Conservation (phyloP, 1,139 yeast genomes). For the Ogataea hybrid region DNA sequence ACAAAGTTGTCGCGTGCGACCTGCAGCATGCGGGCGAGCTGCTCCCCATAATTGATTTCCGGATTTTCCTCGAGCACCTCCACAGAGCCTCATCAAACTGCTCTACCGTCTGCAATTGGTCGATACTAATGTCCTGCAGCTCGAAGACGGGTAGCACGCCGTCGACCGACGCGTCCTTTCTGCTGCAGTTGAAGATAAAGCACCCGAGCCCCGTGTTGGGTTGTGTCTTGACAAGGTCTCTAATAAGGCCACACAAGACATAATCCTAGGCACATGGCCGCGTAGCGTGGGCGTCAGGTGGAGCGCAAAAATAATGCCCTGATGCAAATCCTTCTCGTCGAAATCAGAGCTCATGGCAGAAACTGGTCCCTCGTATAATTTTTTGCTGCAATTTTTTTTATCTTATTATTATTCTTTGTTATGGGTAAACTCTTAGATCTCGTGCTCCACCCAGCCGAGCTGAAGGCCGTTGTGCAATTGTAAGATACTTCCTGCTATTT, state of each 20-base stretch:
- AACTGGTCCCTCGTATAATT: constrained; percentile 4
- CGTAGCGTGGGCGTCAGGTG: constrained; percentile 56
- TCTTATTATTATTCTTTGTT: background rate
- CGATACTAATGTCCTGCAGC: constrained; percentile 39
- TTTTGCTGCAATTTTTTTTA: constrained; percentile 16
- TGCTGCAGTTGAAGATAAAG: constrained; percentile 51
- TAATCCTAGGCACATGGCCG: constrained; percentile 47
- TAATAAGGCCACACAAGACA: constrained; percentile 54
- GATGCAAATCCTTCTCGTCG: constrained; percentile 43
- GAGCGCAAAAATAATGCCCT: constrained; percentile 61
- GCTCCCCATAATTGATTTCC: constrained; percentile 22
- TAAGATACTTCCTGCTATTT: constrained; percentile 26
- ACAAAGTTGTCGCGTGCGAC: constrained; percentile 38
- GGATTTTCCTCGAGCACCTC: constrained; percentile 21
- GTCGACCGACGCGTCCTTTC: constrained; percentile 15
- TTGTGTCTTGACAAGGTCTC: constrained; percentile 54
- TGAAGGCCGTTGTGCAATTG: constrained; percentile 64
- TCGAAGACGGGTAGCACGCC: constrained; percentile 39
- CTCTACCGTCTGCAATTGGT: constrained; percentile 38
- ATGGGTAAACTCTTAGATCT: constrained; percentile 70
- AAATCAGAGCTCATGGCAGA: constrained; percentile 5
- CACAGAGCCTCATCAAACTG: constrained; percentile 33
- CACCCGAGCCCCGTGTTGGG: constrained; percentile 69
- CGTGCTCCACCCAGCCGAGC: constrained; percentile 68
- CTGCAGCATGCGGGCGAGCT: constrained; percentile 32